Percentiles rank a stretch among this genome's conserved stretches.
These are phyloP conservation scores for Aureobasidium sp. DNA, from an alignment of 2,329 filamentous ascomycete genomes.

Conservation along the genomic window DNA sequence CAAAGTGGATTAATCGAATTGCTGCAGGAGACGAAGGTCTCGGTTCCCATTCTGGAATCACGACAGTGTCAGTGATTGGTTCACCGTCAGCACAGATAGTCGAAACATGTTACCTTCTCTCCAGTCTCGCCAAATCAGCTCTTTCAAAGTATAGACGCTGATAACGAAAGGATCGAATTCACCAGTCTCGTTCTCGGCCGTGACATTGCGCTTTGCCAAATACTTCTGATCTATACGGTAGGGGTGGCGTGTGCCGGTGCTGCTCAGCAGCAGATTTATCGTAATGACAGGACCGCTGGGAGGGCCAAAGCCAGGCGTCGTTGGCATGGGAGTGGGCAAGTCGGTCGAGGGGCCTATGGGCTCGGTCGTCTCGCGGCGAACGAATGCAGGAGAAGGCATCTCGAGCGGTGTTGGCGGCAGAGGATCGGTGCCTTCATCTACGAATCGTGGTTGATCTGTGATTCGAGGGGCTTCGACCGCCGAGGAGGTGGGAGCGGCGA, in stretches of 20 bases:
- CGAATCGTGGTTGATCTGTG: not conserved
- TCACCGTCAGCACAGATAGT: not conserved
- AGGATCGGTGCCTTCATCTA: conserved; percentile 3
- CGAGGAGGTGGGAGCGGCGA: not conserved
- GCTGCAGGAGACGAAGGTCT: conserved; percentile 78
- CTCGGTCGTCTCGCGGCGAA: conserved; percentile 33
- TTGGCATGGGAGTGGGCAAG: conserved; percentile 29
- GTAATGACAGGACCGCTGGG: conserved; percentile 43
- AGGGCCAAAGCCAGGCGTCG: conserved; percentile 29
- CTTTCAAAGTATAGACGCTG: conserved; percentile 88
- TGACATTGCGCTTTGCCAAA: conserved; percentile 69
- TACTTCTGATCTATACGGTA: conserved; percentile 88
- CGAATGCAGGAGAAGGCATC: conserved; percentile 20
- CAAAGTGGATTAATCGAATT: conserved; percentile 87
- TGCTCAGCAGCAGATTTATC: conserved; percentile 71
- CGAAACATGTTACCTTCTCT: conserved; percentile 50
- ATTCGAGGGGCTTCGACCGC: not conserved
- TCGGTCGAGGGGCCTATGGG: conserved; percentile 42
- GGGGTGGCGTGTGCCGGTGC: conserved; percentile 73
- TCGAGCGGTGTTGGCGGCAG: conserved; percentile 10
- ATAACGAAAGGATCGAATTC: conserved; percentile 74
- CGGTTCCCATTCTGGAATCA: conserved; percentile 64
- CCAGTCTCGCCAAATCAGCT: conserved; percentile 90
- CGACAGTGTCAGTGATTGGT: not conserved
- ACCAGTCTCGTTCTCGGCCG: conserved; percentile 58